A percentile compares a stretch with the other conserved stretches of the same genome.
phyloP scores from a whole-genome alignment of 164 flowering plant genomes.

The Vitis rupestris region DNA sequence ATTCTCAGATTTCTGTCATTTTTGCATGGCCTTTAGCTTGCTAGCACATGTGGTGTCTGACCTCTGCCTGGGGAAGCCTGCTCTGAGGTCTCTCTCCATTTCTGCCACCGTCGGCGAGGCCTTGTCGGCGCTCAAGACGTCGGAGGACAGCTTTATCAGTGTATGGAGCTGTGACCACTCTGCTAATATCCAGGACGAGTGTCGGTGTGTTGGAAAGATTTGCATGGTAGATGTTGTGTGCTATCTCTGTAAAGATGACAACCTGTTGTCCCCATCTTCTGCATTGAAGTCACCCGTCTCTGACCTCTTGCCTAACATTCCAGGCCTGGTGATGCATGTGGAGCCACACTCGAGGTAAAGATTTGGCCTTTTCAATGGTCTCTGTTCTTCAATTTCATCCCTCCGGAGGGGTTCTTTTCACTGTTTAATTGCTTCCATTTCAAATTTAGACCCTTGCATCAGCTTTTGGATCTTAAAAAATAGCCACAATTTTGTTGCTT shows the following conservation, averaged over 20 bases:
- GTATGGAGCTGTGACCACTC: slow-evolving; percentile 70
- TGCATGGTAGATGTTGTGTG: slow-evolving; percentile 84
- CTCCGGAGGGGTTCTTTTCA: neutral
- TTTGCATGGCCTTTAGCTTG: too few species aligned
- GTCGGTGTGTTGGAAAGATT: slow-evolving; percentile 74
- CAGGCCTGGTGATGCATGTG: slow-evolving; percentile 55
- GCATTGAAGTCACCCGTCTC: slow-evolving; percentile 69
- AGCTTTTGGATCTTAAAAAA: neutral
- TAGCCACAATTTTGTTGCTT: neutral
- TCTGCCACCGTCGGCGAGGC: slow-evolving; percentile 63
- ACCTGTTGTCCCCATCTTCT: slow-evolving; percentile 41
- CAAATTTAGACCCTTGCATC: neutral
- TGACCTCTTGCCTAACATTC: slow-evolving; percentile 32
- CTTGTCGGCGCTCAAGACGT: slow-evolving; percentile 44
- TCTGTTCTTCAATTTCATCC: too few species aligned
- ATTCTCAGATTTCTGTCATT: too few species aligned
- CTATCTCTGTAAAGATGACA: slow-evolving; percentile 57
- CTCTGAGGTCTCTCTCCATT: slow-evolving; percentile 42
- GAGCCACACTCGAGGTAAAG: slow-evolving; percentile 65
- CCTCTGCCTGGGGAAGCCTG: slow-evolving; percentile 64
- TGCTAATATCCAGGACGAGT: slow-evolving; percentile 12
- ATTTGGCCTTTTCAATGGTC: neutral
- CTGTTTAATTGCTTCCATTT: neutral
- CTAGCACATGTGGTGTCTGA: slow-evolving; percentile 58
- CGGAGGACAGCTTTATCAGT: slow-evolving; percentile 57